Percentiles rank a stretch among this genome's conserved stretches.
Evolutionary conservation across 306 rosid genomes (phyloP).

Genomic region (Acmispon strigosus): DNA sequence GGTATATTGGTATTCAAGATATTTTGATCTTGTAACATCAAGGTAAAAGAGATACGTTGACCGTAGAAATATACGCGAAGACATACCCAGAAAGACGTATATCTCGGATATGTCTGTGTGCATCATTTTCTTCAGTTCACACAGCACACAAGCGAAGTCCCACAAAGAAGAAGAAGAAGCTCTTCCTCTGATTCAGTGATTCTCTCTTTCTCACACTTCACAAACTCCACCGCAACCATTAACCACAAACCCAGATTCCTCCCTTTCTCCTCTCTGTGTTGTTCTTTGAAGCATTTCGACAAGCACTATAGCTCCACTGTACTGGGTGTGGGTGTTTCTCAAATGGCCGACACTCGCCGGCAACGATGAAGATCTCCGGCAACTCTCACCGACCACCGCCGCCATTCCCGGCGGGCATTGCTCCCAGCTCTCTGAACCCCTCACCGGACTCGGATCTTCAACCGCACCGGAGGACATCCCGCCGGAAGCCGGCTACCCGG

Average conservation of each 20-base stretch:
- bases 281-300: slow-evolving; percentile 12
- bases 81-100: neutral
- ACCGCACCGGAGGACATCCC: slow-evolving; percentile 8
- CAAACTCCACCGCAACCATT: neutral
- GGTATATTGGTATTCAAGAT: neutral
- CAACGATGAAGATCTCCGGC: slow-evolving; percentile 59
- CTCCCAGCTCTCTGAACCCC: slow-evolving; percentile 17
- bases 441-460: slow-evolving; percentile 71
- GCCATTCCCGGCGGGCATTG: slow-evolving; percentile 27
- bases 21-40: neutral
- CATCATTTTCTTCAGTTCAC: neutral
- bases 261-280: neutral
- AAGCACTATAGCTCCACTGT: neutral
- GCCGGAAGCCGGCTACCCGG: slow-evolving; percentile 33
- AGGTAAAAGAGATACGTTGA: neutral
- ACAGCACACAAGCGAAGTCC: neutral
- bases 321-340: neutral
- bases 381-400: slow-evolving; percentile 25
- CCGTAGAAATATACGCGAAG: neutral
- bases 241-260: neutral
- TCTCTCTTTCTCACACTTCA: neutral
- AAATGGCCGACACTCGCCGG: slow-evolving; percentile 41
- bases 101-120: neutral
- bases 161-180: neutral
- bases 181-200: neutral